Evolutionary conservation across 1,284 basidiomycete species (phyloP).

Genomic region (Cryptococcus sp.): DNA sequence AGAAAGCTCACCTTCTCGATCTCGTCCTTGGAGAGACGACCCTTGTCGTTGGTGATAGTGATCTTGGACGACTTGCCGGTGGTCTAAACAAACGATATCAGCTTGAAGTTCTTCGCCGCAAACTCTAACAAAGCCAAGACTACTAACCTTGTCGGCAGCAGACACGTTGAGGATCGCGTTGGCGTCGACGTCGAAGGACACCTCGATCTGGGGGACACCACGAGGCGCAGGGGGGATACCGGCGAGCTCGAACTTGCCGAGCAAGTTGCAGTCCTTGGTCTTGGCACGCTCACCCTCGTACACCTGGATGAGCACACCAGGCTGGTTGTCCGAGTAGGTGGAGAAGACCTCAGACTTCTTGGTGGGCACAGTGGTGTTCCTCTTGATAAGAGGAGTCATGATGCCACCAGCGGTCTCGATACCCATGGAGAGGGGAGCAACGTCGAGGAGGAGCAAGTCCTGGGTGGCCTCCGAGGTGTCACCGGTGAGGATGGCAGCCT

Average conservation of each 20-base stretch:
- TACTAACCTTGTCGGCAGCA: slow-evolving; percentile 71
- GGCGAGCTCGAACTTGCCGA: slow-evolving; percentile 95
- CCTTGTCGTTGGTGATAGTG: slow-evolving; percentile 98
- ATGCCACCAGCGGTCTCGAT: slow-evolving; percentile 98
- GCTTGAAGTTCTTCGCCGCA: neutral
- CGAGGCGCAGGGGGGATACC: slow-evolving; percentile 96
- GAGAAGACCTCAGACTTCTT: slow-evolving; percentile 96
- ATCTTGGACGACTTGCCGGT: slow-evolving; percentile 82
- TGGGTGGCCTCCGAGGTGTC: slow-evolving; percentile 95
- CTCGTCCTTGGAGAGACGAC: slow-evolving; percentile 95
- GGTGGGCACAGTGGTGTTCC: slow-evolving; percentile 95
- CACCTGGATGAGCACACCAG: slow-evolving; percentile 94
- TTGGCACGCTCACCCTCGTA: slow-evolving; percentile 98
- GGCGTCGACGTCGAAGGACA: slow-evolving; percentile 95
- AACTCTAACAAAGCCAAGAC: neutral
- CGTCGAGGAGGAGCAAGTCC: slow-evolving; percentile 91
- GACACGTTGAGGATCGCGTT: slow-evolving; percentile 93
- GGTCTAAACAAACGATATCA: slow-evolving; percentile 52
- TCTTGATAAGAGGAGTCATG: slow-evolving; percentile 92
- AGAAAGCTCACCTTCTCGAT: slow-evolving; percentile 80
- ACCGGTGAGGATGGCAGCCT: slow-evolving; percentile 93
- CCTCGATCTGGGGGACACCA: slow-evolving; percentile 92
- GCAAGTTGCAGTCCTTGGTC: slow-evolving; percentile 92
- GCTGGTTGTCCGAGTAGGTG: slow-evolving; percentile 98
- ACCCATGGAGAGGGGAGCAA: slow-evolving; percentile 92